Evolutionary conservation across 2,329 filamentous ascomycete genomes (phyloP).

Genomic region (Coleophoma cylindrospora): DNA sequence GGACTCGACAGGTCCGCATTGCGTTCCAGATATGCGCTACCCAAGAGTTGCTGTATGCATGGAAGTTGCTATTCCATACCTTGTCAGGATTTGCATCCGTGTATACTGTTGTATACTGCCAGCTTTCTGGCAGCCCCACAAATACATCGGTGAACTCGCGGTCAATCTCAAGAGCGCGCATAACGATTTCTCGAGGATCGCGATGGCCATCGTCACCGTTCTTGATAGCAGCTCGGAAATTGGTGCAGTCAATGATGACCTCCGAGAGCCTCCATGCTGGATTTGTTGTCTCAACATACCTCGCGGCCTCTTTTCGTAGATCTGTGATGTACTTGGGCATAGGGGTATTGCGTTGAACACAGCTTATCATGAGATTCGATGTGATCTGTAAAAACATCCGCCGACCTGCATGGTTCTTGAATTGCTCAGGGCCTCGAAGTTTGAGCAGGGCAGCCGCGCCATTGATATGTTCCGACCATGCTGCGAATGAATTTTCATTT

Average conservation of each 20-base stretch:
- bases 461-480: conserved; percentile 49
- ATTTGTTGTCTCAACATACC: conserved; percentile 29
- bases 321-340: conserved; percentile 43
- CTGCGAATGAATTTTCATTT: conserved; percentile 38
- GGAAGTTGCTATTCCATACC: conserved; percentile 21
- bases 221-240: conserved; percentile 8
- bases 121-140: conserved; percentile 9
- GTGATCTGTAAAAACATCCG: conserved; percentile 50
- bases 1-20: conserved; percentile 16
- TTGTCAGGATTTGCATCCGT: conserved; percentile 15
- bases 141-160: conserved; percentile 9
- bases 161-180: not conserved
- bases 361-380: conserved; percentile 44
- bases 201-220: conserved; percentile 5
- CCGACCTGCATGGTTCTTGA: conserved; percentile 38
- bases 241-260: conserved; percentile 26
- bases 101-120: conserved; percentile 16
- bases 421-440: conserved; percentile 41
- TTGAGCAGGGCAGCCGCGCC: conserved; percentile 44
- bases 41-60: conserved; percentile 20
- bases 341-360: conserved; percentile 41
- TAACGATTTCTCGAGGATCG: conserved; percentile 28
- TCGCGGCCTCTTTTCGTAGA: conserved; percentile 37
- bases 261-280: conserved; percentile 37
- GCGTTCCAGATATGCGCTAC: conserved; percentile 23